Conservation (phyloP, 139 green algal species). For the Micromonas pusilla region DNA sequence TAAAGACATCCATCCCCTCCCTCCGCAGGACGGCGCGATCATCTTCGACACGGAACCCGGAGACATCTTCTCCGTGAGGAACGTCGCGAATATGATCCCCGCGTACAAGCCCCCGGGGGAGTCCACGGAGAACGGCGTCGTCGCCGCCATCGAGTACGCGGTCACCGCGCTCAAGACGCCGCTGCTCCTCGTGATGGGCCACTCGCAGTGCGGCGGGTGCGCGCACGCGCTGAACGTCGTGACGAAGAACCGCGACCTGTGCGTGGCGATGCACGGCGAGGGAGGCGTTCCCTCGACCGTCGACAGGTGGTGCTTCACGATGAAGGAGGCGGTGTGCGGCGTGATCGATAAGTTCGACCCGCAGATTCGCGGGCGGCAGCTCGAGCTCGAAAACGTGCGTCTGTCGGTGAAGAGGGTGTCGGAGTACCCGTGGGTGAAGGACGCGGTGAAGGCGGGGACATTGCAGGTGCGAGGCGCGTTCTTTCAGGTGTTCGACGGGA, state of each 20-base stretch:
- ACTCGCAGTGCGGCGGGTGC: slow-evolving; percentile 8
- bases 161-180: background rate
- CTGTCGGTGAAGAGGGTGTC: background rate
- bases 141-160: slow-evolving; percentile 16
- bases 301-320: background rate
- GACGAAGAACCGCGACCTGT: background rate
- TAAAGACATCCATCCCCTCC: too few relatives aligned
- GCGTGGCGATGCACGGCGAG: background rate
- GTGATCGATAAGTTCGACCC: background rate
- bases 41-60: background rate
- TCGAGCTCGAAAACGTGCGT: slow-evolving; percentile 3
- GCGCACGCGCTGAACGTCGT: background rate
- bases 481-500: background rate
- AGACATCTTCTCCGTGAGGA: background rate
- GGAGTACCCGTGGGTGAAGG: background rate
- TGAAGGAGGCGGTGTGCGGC: background rate
- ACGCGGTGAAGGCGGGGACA: background rate
- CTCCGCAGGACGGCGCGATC: too few relatives aligned
- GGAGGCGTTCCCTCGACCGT: too few relatives aligned
- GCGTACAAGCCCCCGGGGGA: background rate
- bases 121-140: background rate
- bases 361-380: background rate
- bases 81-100: slow-evolving; percentile 4
- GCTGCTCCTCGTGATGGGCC: background rate
- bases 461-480: background rate